These are phyloP conservation scores for Aegilops bicornis DNA, from an alignment of 176 grass and related monocot genomes.

Conservation along the genomic window DNA sequence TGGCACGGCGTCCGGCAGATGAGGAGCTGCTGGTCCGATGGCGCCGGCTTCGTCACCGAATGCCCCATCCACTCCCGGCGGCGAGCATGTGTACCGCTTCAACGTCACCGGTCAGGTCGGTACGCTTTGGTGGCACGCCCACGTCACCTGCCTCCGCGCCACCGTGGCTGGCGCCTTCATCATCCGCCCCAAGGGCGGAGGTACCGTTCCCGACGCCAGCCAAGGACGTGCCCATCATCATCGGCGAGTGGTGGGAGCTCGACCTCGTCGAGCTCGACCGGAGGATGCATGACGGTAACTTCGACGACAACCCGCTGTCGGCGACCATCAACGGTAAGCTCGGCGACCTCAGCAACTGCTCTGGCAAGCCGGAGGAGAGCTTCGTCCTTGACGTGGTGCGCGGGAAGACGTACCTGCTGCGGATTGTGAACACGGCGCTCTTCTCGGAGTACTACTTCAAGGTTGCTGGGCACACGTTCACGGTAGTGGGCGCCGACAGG, in stretches of 20 bases:
- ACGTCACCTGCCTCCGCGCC: conserved; percentile 25
- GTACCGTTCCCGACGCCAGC: conserved; percentile 18
- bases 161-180: conserved; percentile 29
- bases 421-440: conserved; percentile 41
- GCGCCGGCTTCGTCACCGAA: conserved; percentile 31
- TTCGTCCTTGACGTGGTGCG: conserved; percentile 40
- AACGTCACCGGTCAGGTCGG: conserved; percentile 20
- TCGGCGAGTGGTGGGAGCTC: conserved; percentile 39
- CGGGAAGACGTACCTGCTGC: conserved; percentile 47
- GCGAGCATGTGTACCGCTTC: conserved; percentile 33
- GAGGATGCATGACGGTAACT: conserved; percentile 2
- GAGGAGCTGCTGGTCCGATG: conserved; percentile 30
- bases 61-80: conserved; percentile 32
- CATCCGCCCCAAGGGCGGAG: conserved; percentile 5
- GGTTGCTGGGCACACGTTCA: conserved; percentile 40
- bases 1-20: conserved; percentile 1
- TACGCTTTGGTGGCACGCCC: background rate
- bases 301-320: conserved; percentile 34
- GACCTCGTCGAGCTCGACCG: background rate
- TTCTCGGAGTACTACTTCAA: conserved; percentile 14
- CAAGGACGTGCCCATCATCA: conserved; percentile 30
- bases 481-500: conserved; percentile 39
- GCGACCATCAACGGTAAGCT: conserved; percentile 57
- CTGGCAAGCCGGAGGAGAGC: conserved; percentile 22
- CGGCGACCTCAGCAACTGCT: conserved; percentile 47